Evolutionary conservation across 495 filamentous ascomycete species (phyloP).

Genomic region (Trichoderma gamsii): DNA sequence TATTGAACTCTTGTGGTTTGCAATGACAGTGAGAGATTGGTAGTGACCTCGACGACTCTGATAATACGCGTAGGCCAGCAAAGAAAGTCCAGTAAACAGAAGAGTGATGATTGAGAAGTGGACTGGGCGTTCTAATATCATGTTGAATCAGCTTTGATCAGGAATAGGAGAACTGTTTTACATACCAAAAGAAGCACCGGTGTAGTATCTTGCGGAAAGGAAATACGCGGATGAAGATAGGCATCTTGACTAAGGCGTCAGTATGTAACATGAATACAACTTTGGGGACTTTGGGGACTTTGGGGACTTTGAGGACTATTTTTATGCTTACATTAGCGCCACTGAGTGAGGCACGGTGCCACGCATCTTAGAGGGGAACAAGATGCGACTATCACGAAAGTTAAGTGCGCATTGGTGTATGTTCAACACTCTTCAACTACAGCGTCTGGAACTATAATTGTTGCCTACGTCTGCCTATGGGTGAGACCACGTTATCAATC

Average conservation of each 20-base stretch:
- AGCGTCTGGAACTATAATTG: too few relatives aligned
- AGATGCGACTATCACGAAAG: too few relatives aligned
- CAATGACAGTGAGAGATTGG: not conserved
- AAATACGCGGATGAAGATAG: not conserved
- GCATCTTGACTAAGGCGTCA: not conserved
- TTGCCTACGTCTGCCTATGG: too few relatives aligned
- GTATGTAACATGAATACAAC: not conserved
- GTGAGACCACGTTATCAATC: too few relatives aligned
- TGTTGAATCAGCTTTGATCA: not conserved
- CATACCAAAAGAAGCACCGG: slow-evolving; percentile 11
- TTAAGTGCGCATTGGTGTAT: too few relatives aligned
- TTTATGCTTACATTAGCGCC: not conserved
- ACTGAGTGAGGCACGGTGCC: not conserved
- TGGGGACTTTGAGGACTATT: not conserved
- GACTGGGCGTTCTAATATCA: not conserved
- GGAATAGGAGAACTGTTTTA: not conserved
- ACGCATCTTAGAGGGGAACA: not conserved
- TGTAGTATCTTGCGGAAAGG: not conserved
- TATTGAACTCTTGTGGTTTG: not conserved
- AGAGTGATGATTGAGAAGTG: not conserved
- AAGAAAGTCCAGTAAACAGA: not conserved
- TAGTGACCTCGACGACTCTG: not conserved
- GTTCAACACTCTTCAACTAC: too few relatives aligned
- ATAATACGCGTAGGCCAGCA: not conserved
- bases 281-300: too few relatives aligned